These are phyloP conservation scores for Hyaloscypha variabilis DNA, from an alignment of 495 filamentous ascomycete species.

Conservation along the genomic window DNA sequence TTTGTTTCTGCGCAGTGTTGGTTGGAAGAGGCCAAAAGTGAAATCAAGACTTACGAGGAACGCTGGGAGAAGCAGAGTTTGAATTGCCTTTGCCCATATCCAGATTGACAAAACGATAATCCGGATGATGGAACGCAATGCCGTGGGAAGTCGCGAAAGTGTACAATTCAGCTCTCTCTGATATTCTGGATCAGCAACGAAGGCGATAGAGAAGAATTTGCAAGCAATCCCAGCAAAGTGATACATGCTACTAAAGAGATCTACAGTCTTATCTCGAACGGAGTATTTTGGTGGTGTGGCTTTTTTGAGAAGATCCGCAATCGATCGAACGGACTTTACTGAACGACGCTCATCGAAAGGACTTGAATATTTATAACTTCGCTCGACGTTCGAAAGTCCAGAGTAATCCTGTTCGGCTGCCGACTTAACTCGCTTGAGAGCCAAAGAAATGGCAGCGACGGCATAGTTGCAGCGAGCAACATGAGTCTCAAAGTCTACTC, in stretches of 20 bases:
- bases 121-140: constrained; percentile 35
- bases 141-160: constrained; percentile 37
- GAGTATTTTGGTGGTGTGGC: constrained; percentile 3
- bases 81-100: constrained; percentile 11
- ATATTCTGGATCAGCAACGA: constrained; percentile 60
- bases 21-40: constrained; percentile 18
- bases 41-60: constrained; percentile 17
- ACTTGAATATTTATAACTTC: too few species aligned
- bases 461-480: constrained; percentile 23
- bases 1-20: constrained; percentile 31
- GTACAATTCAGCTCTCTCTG: constrained; percentile 58
- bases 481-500: too few species aligned
- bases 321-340: too few species aligned
- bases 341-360: too few species aligned
- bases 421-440: too few species aligned
- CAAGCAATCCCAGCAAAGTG: constrained; percentile 43
- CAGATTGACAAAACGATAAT: constrained; percentile 6
- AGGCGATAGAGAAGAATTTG: constrained; percentile 57
- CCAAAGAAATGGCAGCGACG: too few species aligned
- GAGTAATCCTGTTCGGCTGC: too few species aligned
- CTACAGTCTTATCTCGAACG: background rate
- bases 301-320: too few species aligned
- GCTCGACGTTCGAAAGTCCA: too few species aligned
- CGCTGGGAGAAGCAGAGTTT: background rate
- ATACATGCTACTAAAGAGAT: constrained; percentile 28